Evolutionary conservation across 2,329 filamentous ascomycete species (phyloP).

Genomic region (Botrytis pseudocinerea): DNA sequence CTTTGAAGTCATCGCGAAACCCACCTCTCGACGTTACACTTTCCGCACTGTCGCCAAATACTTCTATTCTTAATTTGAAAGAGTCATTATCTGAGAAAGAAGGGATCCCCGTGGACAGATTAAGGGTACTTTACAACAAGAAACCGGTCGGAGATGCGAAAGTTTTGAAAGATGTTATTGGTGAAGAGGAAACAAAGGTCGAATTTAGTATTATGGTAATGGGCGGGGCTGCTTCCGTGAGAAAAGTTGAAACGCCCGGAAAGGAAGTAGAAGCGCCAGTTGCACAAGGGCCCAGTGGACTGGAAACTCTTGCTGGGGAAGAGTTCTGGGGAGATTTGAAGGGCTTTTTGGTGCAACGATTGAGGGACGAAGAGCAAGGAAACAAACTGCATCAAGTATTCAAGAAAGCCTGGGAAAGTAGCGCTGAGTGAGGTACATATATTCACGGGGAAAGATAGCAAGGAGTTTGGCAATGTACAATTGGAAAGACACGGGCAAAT

Average conservation of each 20-base stretch:
- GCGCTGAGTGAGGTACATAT: constrained; percentile 22
- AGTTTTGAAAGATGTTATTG: constrained; percentile 71
- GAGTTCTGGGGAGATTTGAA: constrained; percentile 87
- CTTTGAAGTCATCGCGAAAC: constrained; percentile 76
- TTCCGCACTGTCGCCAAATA: constrained; percentile 61
- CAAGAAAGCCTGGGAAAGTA: constrained; percentile 54
- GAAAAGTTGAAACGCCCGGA: constrained; percentile 43
- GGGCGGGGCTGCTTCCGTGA: constrained; percentile 60
- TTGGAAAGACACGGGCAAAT: constrained; percentile 19
- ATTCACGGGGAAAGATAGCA: constrained; percentile 26
- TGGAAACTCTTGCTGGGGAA: constrained; percentile 63
- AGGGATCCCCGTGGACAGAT: constrained; percentile 68
- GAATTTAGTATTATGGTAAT: constrained; percentile 90
- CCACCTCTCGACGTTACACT: constrained; percentile 69
- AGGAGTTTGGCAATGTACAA: constrained; percentile 28
- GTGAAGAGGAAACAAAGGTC: constrained; percentile 55
- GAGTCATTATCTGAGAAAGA: constrained; percentile 63
- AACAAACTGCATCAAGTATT: constrained; percentile 68
- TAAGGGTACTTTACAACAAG: constrained; percentile 83
- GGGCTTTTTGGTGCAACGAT: constrained; percentile 74
- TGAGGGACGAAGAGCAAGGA: constrained; percentile 69
- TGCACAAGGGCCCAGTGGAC: constrained; percentile 56
- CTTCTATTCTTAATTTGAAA: constrained; percentile 79
- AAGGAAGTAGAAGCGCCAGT: constrained; percentile 42
- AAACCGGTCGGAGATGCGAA: constrained; percentile 81